A percentile compares a stretch with the other conserved stretches of the same genome.
These are phyloP conservation scores for Endotrypanum monterogeii DNA, from an alignment of 208 protist genomes.

Conservation along the genomic window DNA sequence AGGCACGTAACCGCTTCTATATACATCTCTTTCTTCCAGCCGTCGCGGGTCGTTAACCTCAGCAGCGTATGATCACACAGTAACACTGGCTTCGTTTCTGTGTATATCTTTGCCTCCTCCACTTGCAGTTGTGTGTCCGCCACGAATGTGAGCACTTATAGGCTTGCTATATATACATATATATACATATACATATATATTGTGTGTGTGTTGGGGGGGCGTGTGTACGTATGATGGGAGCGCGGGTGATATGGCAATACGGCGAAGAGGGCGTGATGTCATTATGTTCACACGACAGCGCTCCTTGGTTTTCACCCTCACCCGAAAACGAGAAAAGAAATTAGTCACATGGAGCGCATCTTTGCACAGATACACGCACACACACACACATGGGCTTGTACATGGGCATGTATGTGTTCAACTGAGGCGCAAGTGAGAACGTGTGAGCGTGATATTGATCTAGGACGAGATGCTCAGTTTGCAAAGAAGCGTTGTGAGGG, in stretches of 20 bases:
- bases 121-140: background rate
- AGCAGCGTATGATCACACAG: background rate
- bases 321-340: too few species aligned
- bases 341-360: too few species aligned
- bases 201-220: background rate
- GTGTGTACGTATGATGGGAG: background rate
- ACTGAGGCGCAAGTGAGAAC: too few species aligned
- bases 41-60: background rate
- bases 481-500: too few species aligned
- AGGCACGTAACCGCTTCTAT: too few species aligned
- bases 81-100: background rate
- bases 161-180: background rate
- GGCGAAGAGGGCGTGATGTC: background rate
- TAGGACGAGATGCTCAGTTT: too few species aligned
- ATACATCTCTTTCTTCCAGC: background rate
- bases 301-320: background rate
- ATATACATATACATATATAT: background rate
- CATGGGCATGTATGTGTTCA: too few species aligned
- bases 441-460: too few species aligned
- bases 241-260: background rate
- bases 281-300: background rate
- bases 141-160: background rate
- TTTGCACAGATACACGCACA: slow-evolving; percentile 9
- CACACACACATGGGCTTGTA: slow-evolving; percentile 1
- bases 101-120: slow-evolving; percentile 3